Conservation (phyloP, 164 flowering plant genomes). For the Piper betle region DNA sequence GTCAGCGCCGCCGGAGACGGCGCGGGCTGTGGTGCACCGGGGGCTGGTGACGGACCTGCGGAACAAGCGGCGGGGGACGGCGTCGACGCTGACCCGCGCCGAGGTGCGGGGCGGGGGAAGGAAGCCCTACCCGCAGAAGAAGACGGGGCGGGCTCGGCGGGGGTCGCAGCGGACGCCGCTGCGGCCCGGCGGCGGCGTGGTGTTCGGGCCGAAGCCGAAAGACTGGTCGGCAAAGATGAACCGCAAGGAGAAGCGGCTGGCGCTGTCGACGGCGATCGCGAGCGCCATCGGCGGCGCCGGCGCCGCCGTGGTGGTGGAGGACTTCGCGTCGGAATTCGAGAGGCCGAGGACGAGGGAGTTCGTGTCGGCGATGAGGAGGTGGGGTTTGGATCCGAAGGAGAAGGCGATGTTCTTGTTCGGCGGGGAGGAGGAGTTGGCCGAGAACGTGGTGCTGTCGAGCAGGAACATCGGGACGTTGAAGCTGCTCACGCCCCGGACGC, state of each 20-base stretch:
- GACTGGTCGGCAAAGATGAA: conserved; percentile 93
- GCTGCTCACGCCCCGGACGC: conserved; percentile 75
- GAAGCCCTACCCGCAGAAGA: conserved; percentile 95
- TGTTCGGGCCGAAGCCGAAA: conserved; percentile 86
- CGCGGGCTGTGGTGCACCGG: conserved; percentile 91
- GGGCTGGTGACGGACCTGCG: conserved; percentile 69
- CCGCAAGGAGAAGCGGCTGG: conserved; percentile 78
- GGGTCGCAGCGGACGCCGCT: conserved; percentile 85
- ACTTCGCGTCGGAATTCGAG: conserved; percentile 54
- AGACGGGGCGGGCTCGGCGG: conserved; percentile 74
- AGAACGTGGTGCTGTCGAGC: conserved; percentile 59
- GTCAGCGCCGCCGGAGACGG: conserved; percentile 73
- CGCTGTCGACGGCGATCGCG: conserved; percentile 72
- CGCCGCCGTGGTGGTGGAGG: conserved; percentile 67
- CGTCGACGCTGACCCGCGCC: conserved; percentile 82
- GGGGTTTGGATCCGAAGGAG: conserved; percentile 83
- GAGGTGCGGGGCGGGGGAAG: conserved; percentile 90
- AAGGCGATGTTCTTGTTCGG: conserved; percentile 61
- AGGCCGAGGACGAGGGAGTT: conserved; percentile 88
- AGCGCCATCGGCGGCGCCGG: conserved; percentile 45
- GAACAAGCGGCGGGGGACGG: conserved; percentile 84
- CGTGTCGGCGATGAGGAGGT: conserved; percentile 65
- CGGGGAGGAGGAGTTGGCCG: conserved; percentile 43
- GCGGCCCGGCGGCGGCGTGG: conserved; percentile 92
- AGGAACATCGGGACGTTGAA: conserved; percentile 75